Evolutionary conservation across 306 rosid species (phyloP), one percentile per base, ranked within the genome.

Genomic region (Gleditsia sinensis): DNA sequence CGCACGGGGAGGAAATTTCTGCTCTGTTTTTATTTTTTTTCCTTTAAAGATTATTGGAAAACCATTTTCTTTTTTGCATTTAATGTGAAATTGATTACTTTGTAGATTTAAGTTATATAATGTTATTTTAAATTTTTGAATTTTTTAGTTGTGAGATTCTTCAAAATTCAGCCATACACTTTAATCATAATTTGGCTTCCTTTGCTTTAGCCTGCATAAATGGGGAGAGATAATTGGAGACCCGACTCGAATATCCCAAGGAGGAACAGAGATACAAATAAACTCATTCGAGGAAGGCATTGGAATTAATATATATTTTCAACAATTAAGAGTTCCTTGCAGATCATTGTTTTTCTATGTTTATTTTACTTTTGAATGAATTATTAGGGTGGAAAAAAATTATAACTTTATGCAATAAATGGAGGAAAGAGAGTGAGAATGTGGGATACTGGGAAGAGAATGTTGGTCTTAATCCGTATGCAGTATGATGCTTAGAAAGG

Each of bases 341-440:
- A 1, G 36, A 46, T 17, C 1, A 13, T 6, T 14, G 36, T 16
- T 20, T 19, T 30, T 30, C 14, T 48, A 11, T 33, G 64, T 16
- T 43, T 53, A 1, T 21, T 40, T 43, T 7, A 0, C 21, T 14
- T 33, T 40, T 5, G 24, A 66, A 71, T 54, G 67, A 76, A 73
- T 73, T 75, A 76, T 60, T 57, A 32, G 57, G 77, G 76, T 40
- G 1, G 2, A 56, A 71, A 12, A 37, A 63, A 21, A 0, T 45
- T 16, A 33, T 8, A 42, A 40, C 75, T 69, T 69, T 69, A 51
- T 53, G 64, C 13, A 70, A 86, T 86, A 37, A 70, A 54, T 54
- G 40, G 40, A 55, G 51, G 34, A 12, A n/a, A n/a, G n/a, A 33
- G 24, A 20, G 45, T 1, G 59, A 14, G 73, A 34, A 49, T 13